Evolutionary conservation across 768 basidiomycete species (phyloP).

Genomic region (Crucibulum laeve): DNA sequence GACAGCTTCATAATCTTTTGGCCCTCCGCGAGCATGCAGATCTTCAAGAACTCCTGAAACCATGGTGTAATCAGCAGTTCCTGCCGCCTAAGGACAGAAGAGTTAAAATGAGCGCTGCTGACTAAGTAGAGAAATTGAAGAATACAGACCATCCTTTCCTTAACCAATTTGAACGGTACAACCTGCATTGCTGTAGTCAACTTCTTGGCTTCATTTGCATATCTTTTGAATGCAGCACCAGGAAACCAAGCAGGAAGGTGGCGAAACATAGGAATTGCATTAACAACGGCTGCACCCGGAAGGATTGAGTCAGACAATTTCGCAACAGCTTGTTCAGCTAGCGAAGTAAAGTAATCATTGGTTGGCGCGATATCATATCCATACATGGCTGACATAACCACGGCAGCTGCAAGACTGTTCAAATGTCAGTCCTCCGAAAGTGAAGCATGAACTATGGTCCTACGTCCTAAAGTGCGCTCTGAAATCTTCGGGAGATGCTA

Average conservation of each 20-base stretch:
- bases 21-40: slow-evolving; percentile 2
- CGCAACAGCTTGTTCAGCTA: slow-evolving; percentile 14
- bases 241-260: slow-evolving; percentile 26
- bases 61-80: slow-evolving; percentile 7
- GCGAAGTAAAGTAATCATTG: slow-evolving; percentile 15
- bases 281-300: slow-evolving; percentile 17
- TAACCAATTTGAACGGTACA: slow-evolving; percentile 15
- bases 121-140: too few relatives aligned
- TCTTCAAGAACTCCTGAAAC: slow-evolving; percentile 6
- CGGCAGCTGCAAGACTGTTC: slow-evolving; percentile 24
- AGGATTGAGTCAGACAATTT: slow-evolving; percentile 12
- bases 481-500: slow-evolving; percentile 1
- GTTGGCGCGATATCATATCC: slow-evolving; percentile 21
- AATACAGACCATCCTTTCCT: slow-evolving; percentile 13
- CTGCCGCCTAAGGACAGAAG: slow-evolving; percentile 7
- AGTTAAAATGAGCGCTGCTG: too few relatives aligned
- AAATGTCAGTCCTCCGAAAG: background rate
- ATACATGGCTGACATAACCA: slow-evolving; percentile 30
- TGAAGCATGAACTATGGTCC: background rate
- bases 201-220: slow-evolving; percentile 9
- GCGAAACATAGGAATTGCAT: slow-evolving; percentile 20
- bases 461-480: slow-evolving; percentile 1
- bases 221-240: slow-evolving; percentile 20
- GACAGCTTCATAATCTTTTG: slow-evolving; percentile 7
- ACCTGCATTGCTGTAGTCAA: slow-evolving; percentile 13